These are phyloP conservation scores for Sonneratia caseolaris DNA, from an alignment of 345 rosid genomes.

Conservation along the genomic window DNA sequence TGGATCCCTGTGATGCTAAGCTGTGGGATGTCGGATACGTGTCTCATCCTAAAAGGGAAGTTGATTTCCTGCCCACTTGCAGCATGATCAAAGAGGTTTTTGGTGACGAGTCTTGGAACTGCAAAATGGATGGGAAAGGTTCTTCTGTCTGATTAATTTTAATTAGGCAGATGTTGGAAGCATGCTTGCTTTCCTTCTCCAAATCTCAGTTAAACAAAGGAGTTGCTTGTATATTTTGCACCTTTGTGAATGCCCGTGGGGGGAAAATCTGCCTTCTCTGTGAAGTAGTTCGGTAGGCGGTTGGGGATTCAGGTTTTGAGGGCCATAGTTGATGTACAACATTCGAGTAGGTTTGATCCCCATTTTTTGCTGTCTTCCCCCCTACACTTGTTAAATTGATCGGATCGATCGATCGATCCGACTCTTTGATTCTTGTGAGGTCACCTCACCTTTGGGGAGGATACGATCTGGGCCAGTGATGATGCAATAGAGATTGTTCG, in stretches of 20 bases:
- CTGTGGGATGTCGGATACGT: constrained; percentile 32
- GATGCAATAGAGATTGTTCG: neutral
- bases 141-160: neutral
- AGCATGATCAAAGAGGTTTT: constrained; percentile 51
- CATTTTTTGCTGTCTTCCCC: neutral
- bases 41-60: constrained; percentile 16
- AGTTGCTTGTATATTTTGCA: constrained; percentile 4
- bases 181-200: neutral
- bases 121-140: constrained; percentile 11
- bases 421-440: neutral
- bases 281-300: constrained; percentile 10
- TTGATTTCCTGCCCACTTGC: constrained; percentile 39
- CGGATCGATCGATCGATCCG: neutral
- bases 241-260: neutral
- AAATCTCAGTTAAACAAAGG: constrained; percentile 1
- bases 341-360: neutral
- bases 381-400: neutral
- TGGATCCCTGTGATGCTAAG: constrained; percentile 30
- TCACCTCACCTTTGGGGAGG: constrained; percentile 8
- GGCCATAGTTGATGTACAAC: neutral
- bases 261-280: constrained; percentile 15
- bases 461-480: neutral
- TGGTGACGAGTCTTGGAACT: constrained; percentile 35
- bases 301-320: constrained; percentile 8
- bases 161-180: neutral